Conservation (phyloP, 495 filamentous ascomycete genomes). For the Annulohypoxylon stygium region DNA sequence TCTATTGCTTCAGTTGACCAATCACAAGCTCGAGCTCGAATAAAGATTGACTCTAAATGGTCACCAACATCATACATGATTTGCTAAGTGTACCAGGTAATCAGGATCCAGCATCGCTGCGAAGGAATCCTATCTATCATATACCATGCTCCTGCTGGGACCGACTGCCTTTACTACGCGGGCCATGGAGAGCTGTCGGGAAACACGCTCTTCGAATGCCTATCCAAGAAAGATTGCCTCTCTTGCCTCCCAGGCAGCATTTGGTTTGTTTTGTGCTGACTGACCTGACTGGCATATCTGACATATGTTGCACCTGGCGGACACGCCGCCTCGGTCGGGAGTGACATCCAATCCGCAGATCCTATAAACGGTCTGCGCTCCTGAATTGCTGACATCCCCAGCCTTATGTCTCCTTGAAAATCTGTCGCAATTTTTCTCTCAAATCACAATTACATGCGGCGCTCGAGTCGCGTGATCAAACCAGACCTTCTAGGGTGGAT, state of each 20-base stretch:
- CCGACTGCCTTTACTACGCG: constrained; percentile 33
- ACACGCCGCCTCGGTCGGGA: constrained; percentile 34
- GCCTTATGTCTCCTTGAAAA: constrained; percentile 5
- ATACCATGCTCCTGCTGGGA: constrained; percentile 30
- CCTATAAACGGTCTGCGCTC: constrained; percentile 37
- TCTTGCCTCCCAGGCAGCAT: constrained; percentile 27
- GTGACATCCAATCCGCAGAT: constrained; percentile 37
- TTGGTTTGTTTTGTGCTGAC: constrained; percentile 40
- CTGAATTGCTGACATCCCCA: constrained; percentile 34
- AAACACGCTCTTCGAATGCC: constrained; percentile 31
- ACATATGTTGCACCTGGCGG: constrained; percentile 43
- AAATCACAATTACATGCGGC: constrained; percentile 36
- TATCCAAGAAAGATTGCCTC: constrained; percentile 37
- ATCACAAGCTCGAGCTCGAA: constrained; percentile 30
- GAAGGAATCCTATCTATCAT: constrained; percentile 36
- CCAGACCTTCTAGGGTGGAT: constrained; percentile 43
- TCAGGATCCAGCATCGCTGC: constrained; percentile 28
- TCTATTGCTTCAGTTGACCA: constrained; percentile 43
- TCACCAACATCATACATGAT: constrained; percentile 39
- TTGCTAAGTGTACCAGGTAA: constrained; percentile 46
- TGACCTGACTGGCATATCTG: constrained; percentile 36
- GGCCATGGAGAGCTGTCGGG: constrained; percentile 29
- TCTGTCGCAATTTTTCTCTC: constrained; percentile 17
- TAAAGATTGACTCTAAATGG: constrained; percentile 42
- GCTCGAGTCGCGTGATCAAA: constrained; percentile 28